These are phyloP conservation scores for Peziza echinospora DNA, from an alignment of 495 filamentous ascomycete species.

Conservation along the genomic window DNA sequence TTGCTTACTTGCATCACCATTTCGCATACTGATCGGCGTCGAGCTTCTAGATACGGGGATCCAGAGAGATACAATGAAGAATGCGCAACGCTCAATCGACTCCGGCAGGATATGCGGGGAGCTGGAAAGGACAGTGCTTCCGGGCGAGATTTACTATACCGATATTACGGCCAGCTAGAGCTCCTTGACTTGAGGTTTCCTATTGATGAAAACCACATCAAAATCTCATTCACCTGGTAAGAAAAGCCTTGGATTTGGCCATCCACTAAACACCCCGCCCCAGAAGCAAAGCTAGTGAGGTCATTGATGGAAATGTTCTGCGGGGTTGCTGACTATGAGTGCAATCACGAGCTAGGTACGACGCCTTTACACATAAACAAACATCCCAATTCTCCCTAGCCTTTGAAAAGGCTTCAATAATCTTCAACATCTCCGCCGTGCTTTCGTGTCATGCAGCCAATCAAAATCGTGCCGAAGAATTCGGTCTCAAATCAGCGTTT, in stretches of 20 bases:
- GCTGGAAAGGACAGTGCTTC: slow-evolving; percentile 92
- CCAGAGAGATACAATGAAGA: slow-evolving; percentile 86
- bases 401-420: slow-evolving; percentile 96
- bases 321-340: neutral
- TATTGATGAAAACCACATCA: slow-evolving; percentile 95
- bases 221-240: slow-evolving; percentile 96
- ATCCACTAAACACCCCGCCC: neutral
- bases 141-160: slow-evolving; percentile 78
- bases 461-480: slow-evolving; percentile 77
- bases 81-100: slow-evolving; percentile 84
- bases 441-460: slow-evolving; percentile 87
- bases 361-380: slow-evolving; percentile 91
- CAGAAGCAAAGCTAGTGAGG: neutral
- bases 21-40: neutral
- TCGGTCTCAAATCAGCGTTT: slow-evolving; percentile 85
- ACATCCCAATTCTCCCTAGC: slow-evolving; percentile 91
- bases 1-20: neutral
- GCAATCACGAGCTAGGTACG: slow-evolving; percentile 57
- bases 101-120: slow-evolving; percentile 96
- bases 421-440: slow-evolving; percentile 97
- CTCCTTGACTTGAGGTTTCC: slow-evolving; percentile 86
- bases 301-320: no score
- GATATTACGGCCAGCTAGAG: slow-evolving; percentile 95
- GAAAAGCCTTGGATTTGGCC: slow-evolving; percentile 5
- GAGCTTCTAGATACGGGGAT: slow-evolving; percentile 45